Conservation (phyloP, 306 rosid genomes). For the Morella rubra region DNA sequence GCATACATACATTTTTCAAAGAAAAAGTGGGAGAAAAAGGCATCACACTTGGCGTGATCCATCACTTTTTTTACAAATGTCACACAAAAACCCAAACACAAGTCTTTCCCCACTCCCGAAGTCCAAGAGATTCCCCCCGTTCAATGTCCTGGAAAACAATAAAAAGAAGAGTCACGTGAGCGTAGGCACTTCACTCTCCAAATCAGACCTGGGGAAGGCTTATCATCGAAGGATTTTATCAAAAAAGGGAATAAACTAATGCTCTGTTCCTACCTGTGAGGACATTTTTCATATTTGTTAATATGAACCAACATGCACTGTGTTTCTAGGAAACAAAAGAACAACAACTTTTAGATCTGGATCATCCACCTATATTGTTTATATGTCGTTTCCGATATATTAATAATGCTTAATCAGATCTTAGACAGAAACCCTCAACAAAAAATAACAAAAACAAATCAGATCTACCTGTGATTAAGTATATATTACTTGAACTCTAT, state of each 20-base stretch:
- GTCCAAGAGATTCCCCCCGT: slow-evolving; percentile 4
- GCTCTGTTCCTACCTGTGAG: too few relatives aligned
- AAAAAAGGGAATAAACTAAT: too few relatives aligned
- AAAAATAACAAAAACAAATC: too few relatives aligned
- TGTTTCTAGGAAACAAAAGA: neutral
- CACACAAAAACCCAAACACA: neutral
- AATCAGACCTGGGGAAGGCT: neutral
- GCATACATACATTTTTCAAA: neutral
- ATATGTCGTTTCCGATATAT: neutral
- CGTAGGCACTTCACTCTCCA: neutral
- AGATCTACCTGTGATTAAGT: too few relatives aligned
- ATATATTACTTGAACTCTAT: too few relatives aligned
- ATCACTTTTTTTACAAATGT: neutral
- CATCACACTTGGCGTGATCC: neutral
- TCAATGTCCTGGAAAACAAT: slow-evolving; percentile 28
- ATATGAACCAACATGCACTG: too few relatives aligned
- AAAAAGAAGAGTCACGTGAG: slow-evolving; percentile 14
- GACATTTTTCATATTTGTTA: too few relatives aligned
- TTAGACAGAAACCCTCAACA: too few relatives aligned
- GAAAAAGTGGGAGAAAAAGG: neutral
- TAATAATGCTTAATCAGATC: too few relatives aligned
- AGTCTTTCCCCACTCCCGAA: neutral
- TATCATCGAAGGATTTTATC: neutral
- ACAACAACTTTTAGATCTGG: neutral
- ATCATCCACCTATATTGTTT: neutral